These are phyloP conservation scores for Leccinum ponderosum DNA, from an alignment of 1,284 basidiomycete species.

Conservation along the genomic window DNA sequence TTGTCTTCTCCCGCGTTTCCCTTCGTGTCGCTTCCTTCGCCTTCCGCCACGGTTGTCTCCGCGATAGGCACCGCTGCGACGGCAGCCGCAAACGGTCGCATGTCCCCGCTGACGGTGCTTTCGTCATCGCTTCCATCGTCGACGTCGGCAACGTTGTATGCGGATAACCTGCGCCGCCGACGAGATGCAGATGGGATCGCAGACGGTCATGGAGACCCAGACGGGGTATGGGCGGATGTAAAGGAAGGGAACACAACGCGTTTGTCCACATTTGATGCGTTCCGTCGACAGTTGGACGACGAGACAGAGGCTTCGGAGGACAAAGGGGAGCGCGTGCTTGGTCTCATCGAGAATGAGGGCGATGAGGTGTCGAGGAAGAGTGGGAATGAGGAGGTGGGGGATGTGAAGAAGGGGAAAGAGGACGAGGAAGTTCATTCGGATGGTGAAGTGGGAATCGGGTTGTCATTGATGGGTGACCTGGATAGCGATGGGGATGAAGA, in stretches of 20 bases:
- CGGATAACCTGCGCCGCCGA: background rate
- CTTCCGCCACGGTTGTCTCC: background rate
- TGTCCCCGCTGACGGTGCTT: constrained; percentile 17
- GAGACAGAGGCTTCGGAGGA: constrained; percentile 10
- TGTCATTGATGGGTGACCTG: constrained; percentile 62
- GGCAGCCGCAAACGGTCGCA: constrained; percentile 17
- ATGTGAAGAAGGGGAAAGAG: background rate
- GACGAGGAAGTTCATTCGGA: constrained; percentile 42
- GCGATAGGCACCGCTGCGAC: constrained; percentile 8
- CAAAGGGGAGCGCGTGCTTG: constrained; percentile 1
- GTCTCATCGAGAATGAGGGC: background rate
- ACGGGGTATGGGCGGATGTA: constrained; percentile 6
- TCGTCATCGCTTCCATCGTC: constrained; percentile 13
- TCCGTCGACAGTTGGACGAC: constrained; percentile 22
- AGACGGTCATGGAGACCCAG: background rate
- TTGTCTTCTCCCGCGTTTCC: constrained; percentile 14
- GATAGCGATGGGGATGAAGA: constrained; percentile 27
- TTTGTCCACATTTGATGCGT: constrained; percentile 30
- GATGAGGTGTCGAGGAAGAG: background rate
- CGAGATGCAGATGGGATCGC: background rate
- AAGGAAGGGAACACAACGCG: constrained; percentile 21
- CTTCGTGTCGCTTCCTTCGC: constrained; percentile 1
- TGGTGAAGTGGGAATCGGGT: constrained; percentile 65
- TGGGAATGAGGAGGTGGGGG: background rate
- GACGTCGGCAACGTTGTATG: background rate